A percentile compares a stretch with the other conserved stretches of the same genome.
phyloP scores from a whole-genome alignment of 106 monocot genomes.

The Dioscorea alata region DNA sequence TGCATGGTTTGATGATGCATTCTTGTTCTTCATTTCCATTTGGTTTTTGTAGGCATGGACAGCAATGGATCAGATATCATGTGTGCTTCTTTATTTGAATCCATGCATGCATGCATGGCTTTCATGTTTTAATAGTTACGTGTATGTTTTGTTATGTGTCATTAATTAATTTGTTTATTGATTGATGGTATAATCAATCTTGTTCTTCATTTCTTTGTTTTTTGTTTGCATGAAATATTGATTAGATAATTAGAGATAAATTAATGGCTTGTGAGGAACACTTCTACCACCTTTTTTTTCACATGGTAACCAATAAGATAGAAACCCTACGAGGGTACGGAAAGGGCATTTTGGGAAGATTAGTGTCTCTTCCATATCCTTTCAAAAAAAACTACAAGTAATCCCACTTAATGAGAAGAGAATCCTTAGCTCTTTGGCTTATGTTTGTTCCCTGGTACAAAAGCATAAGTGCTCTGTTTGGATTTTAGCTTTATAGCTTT shows the following conservation, averaged over 20 bases:
- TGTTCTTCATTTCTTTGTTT: no score
- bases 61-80: no score
- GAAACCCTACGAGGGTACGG: neutral
- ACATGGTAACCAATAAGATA: neutral
- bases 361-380: no score
- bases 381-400: no score
- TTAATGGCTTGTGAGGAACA: neutral
- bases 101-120: neutral
- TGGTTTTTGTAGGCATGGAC: no score
- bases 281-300: neutral
- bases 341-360: neutral
- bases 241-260: neutral
- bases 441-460: neutral
- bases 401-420: neutral
- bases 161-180: no score
- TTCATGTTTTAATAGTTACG: neutral
- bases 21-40: no score
- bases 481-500: neutral
- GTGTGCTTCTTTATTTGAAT: neutral
- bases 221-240: neutral
- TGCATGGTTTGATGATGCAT: neutral
- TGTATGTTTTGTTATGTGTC: no score
- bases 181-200: no score
- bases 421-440: constrained; percentile 6
- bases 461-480: constrained; percentile 9